Conservation (phyloP, 2,329 filamentous ascomycete species). For the Fusarium goolgardi region DNA sequence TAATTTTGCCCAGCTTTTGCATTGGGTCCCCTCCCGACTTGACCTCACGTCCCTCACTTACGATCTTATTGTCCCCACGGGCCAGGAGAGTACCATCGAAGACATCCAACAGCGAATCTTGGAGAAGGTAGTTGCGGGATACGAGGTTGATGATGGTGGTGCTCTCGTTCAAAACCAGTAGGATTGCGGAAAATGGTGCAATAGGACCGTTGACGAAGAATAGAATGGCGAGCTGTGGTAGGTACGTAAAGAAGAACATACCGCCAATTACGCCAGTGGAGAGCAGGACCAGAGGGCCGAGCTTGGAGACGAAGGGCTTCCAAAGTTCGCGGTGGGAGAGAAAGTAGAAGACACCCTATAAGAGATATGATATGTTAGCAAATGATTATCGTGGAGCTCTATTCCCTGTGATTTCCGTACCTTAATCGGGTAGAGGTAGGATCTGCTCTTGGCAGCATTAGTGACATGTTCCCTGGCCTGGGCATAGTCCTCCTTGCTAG, state of each 20-base stretch:
- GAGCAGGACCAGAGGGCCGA: slow-evolving; percentile 73
- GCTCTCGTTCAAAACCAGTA: slow-evolving; percentile 74
- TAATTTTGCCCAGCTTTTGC: slow-evolving; percentile 65
- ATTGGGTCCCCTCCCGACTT: slow-evolving; percentile 70
- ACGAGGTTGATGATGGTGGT: slow-evolving; percentile 67
- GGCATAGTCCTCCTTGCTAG: slow-evolving; percentile 75
- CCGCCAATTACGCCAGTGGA: slow-evolving; percentile 76
- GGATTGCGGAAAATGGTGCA: slow-evolving; percentile 76
- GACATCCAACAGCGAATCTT: slow-evolving; percentile 85
- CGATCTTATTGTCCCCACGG: slow-evolving; percentile 66
- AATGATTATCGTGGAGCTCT: not conserved
- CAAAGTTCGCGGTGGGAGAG: slow-evolving; percentile 65
- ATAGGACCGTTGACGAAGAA: slow-evolving; percentile 87
- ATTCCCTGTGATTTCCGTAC: slow-evolving; percentile 49
- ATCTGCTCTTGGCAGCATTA: slow-evolving; percentile 78
- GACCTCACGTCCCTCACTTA: slow-evolving; percentile 79
- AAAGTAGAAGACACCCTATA: slow-evolving; percentile 71
- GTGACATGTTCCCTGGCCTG: slow-evolving; percentile 72
- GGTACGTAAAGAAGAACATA: slow-evolving; percentile 91
- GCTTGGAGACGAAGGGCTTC: slow-evolving; percentile 67
- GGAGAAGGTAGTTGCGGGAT: slow-evolving; percentile 78
- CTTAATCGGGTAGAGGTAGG: slow-evolving; percentile 89
- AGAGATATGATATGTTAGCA: slow-evolving; percentile 19
- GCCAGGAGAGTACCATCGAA: slow-evolving; percentile 80
- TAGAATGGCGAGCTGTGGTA: slow-evolving; percentile 84